These are phyloP conservation scores for Funneliformis geosporum DNA, from an alignment of 192 early-diverging fungal genomes.

Conservation along the genomic window DNA sequence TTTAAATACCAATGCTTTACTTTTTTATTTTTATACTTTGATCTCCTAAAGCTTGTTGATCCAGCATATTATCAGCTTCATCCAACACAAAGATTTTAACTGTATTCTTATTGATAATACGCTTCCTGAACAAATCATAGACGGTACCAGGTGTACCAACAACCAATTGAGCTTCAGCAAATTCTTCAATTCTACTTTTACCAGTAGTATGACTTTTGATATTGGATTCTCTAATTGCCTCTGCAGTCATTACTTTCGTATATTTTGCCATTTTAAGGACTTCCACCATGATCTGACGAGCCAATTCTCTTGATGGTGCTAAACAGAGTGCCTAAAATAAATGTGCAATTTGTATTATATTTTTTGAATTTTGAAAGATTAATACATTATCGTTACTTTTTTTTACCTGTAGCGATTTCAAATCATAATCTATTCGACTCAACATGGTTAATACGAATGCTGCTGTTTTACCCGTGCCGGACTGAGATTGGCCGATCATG, in stretches of 20 bases:
- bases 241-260: slow-evolving; percentile 70
- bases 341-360: too few species aligned
- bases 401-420: slow-evolving; percentile 66
- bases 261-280: slow-evolving; percentile 90
- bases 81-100: slow-evolving; percentile 91
- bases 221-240: slow-evolving; percentile 77
- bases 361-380: not conserved
- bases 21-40: slow-evolving; percentile 85
- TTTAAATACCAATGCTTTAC: slow-evolving; percentile 40
- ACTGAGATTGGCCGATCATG: slow-evolving; percentile 98
- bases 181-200: slow-evolving; percentile 44
- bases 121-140: slow-evolving; percentile 66
- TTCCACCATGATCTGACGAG: slow-evolving; percentile 92
- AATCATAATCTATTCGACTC: slow-evolving; percentile 73
- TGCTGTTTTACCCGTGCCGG: slow-evolving; percentile 98
- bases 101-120: slow-evolving; percentile 58
- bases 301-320: slow-evolving; percentile 92
- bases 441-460: slow-evolving; percentile 95
- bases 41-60: slow-evolving; percentile 81
- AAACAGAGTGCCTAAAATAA: slow-evolving; percentile 73
- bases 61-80: slow-evolving; percentile 99
- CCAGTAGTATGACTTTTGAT: not conserved
- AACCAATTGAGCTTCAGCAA: slow-evolving; percentile 74
- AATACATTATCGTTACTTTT: not conserved
- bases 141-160: slow-evolving; percentile 97